Evolutionary conservation across 768 basidiomycete species (phyloP).

Genomic region (Leccinellum rugosiceps): DNA sequence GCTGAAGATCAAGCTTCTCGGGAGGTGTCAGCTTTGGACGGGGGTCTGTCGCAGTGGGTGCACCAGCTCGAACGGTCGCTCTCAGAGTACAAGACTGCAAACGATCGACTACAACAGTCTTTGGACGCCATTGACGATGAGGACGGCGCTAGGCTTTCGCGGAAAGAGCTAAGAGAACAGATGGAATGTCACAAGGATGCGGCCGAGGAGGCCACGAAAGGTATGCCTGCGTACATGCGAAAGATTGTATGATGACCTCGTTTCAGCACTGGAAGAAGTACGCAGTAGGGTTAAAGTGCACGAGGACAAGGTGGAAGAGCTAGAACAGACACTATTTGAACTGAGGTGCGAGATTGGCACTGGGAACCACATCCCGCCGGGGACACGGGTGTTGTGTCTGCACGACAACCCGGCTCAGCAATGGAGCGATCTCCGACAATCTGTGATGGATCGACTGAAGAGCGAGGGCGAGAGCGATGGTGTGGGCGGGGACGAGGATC

Average conservation of each 20-base stretch:
- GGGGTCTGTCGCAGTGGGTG: constrained; percentile 41
- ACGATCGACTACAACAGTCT: constrained; percentile 43
- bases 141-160: constrained; percentile 23
- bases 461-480: too few species aligned
- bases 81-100: constrained; percentile 51
- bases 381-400: constrained; percentile 64
- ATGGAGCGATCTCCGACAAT: constrained; percentile 74
- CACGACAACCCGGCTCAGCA: constrained; percentile 75
- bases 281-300: constrained; percentile 36
- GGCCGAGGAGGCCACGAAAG: constrained; percentile 38
- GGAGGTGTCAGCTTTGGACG: constrained; percentile 25
- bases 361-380: constrained; percentile 72
- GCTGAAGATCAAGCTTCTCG: constrained; percentile 49
- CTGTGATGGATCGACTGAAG: constrained; percentile 64
- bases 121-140: constrained; percentile 45
- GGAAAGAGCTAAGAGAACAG: constrained; percentile 39
- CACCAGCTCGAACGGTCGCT: constrained; percentile 55
- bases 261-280: constrained; percentile 44
- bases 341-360: constrained; percentile 71
- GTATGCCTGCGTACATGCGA: constrained; percentile 24
- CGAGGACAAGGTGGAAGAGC: constrained; percentile 56
- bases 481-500: too few species aligned
- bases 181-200: constrained; percentile 37
- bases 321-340: constrained; percentile 79
- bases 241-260: background rate